These are phyloP conservation scores for Scutellaria minor DNA, from an alignment of 257 asterid genomes.

Conservation along the genomic window DNA sequence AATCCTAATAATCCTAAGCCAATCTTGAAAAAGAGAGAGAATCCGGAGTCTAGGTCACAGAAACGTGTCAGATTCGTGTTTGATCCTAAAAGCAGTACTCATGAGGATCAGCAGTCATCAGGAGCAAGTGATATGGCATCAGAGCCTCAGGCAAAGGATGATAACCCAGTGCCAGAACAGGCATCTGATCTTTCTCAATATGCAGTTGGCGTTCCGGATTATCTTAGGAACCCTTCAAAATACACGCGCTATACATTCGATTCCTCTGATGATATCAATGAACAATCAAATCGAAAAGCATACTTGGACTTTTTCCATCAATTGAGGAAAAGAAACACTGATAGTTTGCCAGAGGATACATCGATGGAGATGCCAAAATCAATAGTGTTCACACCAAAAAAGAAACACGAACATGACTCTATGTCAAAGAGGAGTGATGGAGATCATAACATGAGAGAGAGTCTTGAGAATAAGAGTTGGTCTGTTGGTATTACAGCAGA, in stretches of 20 bases:
- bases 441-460: slow-evolving; percentile 33
- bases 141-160: slow-evolving; percentile 27
- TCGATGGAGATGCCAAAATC: slow-evolving; percentile 47
- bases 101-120: slow-evolving; percentile 35
- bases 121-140: slow-evolving; percentile 35
- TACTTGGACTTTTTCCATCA: slow-evolving; percentile 53
- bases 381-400: slow-evolving; percentile 61
- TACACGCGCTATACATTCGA: slow-evolving; percentile 71
- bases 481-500: slow-evolving; percentile 54
- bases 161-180: slow-evolving; percentile 32
- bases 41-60: slow-evolving; percentile 47
- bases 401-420: slow-evolving; percentile 41
- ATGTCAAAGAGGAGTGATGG: slow-evolving; percentile 35
- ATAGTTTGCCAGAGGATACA: slow-evolving; percentile 35
- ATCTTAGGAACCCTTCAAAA: slow-evolving; percentile 77
- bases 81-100: slow-evolving; percentile 35
- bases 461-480: slow-evolving; percentile 43
- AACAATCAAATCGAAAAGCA: slow-evolving; percentile 65
- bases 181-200: slow-evolving; percentile 37
- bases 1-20: slow-evolving; percentile 62
- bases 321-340: slow-evolving; percentile 46
- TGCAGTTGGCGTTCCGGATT: slow-evolving; percentile 62
- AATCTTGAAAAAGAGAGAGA: slow-evolving; percentile 64
- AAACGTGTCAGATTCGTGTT: slow-evolving; percentile 72
- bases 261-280: slow-evolving; percentile 63